Base-by-base conservation (phyloP, 2,329 filamentous ascomycete genomes). In the Plenodomus biglobosus region DNA sequence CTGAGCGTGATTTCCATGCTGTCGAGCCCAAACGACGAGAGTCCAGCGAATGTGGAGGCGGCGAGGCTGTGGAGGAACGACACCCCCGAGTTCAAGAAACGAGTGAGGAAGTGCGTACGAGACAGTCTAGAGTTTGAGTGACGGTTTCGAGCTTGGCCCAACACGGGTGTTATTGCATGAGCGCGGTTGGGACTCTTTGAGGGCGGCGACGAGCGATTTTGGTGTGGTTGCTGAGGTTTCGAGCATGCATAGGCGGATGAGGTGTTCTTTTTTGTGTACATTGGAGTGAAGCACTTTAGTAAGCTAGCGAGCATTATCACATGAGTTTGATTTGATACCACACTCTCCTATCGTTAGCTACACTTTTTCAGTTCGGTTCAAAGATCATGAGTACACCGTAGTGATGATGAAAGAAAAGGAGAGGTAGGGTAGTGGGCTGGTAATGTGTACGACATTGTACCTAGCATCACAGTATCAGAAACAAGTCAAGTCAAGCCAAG, bases 1-100 rank as follows among this genome's bases (percentile, higher is more conserved):
- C 91, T 97, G 48, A 91, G 86, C 40, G 92, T 97, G 52, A 97
- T 97, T 87, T 96, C 90, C 74, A 97, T 97, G 92, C 83, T 97
- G 38, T 92, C 92, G 1, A 92, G 96, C 75, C 92, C 92, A 51
- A 97, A 97, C 73, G 92, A 97, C 69, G 92, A 97, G 80, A 94
- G 88, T 57, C 92, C 92, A 0, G 92, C 92, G 48, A 97, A 97
- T 68, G 88, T 97, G 36, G 92, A 97, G 76, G 92, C 92, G 1
- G 92, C 92, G 49, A 90, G 94, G 77, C 90, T 96, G 87, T 97
- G 92, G 92, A 82, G 92, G 53, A 92, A 96, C 64, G 80, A 86
- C 53, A 82, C 91, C 57, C 68, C 76, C 17, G 89, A 95, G 70
- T 99, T 96, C 75, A 92, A 96, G 76, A 81, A 83, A 68, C 86